These are phyloP conservation scores for Apostasia shenzhenica DNA, from an alignment of 106 monocot genomes.

Conservation along the genomic window DNA sequence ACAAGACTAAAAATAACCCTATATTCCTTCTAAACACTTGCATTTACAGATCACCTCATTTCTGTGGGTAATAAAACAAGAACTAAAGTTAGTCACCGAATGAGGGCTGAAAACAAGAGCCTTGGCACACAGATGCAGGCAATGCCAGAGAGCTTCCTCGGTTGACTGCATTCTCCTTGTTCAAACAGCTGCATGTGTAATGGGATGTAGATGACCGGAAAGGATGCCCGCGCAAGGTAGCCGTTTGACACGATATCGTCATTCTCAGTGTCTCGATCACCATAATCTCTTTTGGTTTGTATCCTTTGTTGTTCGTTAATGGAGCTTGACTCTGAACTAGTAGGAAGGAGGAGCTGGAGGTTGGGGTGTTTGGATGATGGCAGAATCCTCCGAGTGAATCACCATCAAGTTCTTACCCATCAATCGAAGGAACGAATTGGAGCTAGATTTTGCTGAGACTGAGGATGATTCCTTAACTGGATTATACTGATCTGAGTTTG, in stretches of 20 bases:
- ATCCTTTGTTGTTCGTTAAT: neutral
- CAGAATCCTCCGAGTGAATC: constrained; percentile 2
- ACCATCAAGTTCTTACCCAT: constrained; percentile 17
- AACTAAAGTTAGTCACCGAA: neutral
- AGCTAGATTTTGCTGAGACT: neutral
- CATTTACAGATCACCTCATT: neutral
- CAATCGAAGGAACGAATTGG: constrained; percentile 9
- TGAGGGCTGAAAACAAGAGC: neutral
- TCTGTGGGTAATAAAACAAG: constrained; percentile 10
- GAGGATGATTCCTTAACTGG: constrained; percentile 3
- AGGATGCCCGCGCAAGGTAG: neutral
- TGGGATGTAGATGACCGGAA: constrained; percentile 3
- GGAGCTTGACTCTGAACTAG: no score
- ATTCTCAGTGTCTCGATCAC: constrained; percentile 20
- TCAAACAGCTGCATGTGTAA: constrained; percentile 4
- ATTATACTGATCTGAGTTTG: no score
- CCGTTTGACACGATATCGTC: neutral
- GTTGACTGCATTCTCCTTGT: constrained; percentile 1
- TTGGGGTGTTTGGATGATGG: neutral
- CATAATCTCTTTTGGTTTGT: constrained; percentile 13
- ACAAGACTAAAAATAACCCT: no score
- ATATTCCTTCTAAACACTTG: neutral
- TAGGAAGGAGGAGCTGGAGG: neutral
- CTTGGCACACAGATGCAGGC: neutral
- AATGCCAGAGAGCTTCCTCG: neutral